Conservation (phyloP, 441 rosid genomes). For the Erodium texanum region DNA sequence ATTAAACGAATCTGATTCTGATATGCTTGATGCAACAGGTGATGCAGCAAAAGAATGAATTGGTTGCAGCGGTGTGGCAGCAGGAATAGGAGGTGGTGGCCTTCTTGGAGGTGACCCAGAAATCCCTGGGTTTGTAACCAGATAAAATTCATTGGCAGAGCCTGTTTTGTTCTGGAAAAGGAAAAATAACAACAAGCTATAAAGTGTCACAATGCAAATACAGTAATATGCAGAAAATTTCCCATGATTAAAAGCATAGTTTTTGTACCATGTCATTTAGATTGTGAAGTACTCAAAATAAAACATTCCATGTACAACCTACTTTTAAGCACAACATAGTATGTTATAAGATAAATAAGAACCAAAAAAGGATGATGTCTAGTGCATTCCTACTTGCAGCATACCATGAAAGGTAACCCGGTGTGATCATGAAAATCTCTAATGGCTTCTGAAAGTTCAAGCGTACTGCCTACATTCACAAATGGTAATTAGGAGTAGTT, state of each 20-base stretch:
- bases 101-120: conserved; percentile 96
- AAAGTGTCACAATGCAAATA: conserved; percentile 7
- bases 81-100: conserved; percentile 65
- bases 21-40: conserved; percentile 41
- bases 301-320: not conserved
- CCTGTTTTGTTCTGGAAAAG: conserved; percentile 54
- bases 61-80: conserved; percentile 30
- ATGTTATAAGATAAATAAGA: not conserved
- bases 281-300: not conserved
- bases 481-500: conserved; percentile 9
- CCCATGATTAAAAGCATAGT: not conserved
- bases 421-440: conserved; percentile 82
- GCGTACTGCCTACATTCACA: conserved; percentile 52
- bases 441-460: conserved; percentile 91
- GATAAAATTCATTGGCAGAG: conserved; percentile 72
- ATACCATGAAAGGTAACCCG: conserved; percentile 81
- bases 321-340: not conserved
- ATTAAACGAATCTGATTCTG: conserved; percentile 8
- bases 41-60: conserved; percentile 51
- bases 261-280: not conserved
- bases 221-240: not conserved
- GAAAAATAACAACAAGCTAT: conserved; percentile 16
- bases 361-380: not conserved
- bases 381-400: conserved; percentile 8
- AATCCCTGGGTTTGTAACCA: conserved; percentile 67